Conservation (phyloP, 2,329 filamentous ascomycete species). For the Hypoxylon sp. region DNA sequence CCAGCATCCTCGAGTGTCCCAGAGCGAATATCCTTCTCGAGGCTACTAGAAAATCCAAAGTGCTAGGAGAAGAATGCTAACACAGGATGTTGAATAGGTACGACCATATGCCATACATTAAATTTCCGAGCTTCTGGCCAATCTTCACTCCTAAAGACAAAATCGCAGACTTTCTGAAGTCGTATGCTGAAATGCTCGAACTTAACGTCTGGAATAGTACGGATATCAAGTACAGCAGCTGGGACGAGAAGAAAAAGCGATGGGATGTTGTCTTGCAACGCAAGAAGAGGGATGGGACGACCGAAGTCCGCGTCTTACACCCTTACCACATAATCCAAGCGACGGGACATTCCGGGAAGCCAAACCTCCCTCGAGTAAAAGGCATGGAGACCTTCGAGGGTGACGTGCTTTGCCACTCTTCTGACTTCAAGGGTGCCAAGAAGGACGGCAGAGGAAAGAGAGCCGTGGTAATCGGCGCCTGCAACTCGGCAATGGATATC, state of each 20-base stretch:
- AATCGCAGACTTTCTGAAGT: conserved; percentile 72
- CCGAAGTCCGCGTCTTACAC: conserved; percentile 65
- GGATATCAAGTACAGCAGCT: conserved; percentile 58
- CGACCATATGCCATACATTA: conserved; percentile 65
- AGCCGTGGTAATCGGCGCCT: conserved; percentile 67
- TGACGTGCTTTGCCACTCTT: conserved; percentile 65
- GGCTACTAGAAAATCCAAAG: too few relatives aligned
- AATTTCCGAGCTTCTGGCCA: conserved; percentile 72
- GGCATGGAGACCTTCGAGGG: conserved; percentile 66
- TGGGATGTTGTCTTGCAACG: conserved; percentile 64
- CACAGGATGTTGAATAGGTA: too few relatives aligned
- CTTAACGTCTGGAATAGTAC: conserved; percentile 72
- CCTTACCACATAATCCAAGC: conserved; percentile 74
- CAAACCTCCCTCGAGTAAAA: conserved; percentile 68
- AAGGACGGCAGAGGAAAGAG: conserved; percentile 57
- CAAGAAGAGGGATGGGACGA: conserved; percentile 44
- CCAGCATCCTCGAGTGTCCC: too few relatives aligned
- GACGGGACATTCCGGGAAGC: conserved; percentile 76
- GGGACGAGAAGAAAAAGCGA: conserved; percentile 57
- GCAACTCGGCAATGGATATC: conserved; percentile 70
- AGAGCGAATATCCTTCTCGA: too few relatives aligned
- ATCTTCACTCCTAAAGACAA: conserved; percentile 77
- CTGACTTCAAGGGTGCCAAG: conserved; percentile 61
- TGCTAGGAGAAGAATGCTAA: too few relatives aligned
- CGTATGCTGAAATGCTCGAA: conserved; percentile 70